A percentile compares a stretch with the other conserved stretches of the same genome.
Evolutionary conservation across 805 yeast genomes (phyloP).

Genomic region (Zygotorulaspora chibaensis): DNA sequence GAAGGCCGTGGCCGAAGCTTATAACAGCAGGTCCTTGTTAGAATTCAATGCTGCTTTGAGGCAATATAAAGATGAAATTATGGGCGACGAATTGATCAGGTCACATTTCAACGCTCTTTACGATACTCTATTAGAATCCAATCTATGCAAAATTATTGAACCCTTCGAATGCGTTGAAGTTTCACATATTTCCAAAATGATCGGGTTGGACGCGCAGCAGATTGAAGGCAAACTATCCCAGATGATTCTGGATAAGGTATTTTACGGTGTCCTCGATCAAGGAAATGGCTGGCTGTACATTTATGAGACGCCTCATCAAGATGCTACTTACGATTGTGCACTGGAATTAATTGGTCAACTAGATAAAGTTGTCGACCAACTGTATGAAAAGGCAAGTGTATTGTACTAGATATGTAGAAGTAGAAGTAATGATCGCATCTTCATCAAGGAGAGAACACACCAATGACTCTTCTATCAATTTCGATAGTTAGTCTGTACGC

Average conservation of each 20-base stretch:
- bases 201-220: conserved; percentile 81
- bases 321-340: conserved; percentile 83
- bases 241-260: conserved; percentile 94
- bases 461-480: too few species aligned
- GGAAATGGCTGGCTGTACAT: conserved; percentile 96
- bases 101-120: conserved; percentile 89
- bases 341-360: conserved; percentile 82
- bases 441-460: conserved; percentile 8
- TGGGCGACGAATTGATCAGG: conserved; percentile 82
- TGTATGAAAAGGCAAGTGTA: conserved; percentile 89
- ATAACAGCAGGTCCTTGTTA: conserved; percentile 80
- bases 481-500: too few species aligned
- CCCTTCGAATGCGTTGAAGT: conserved; percentile 96
- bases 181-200: conserved; percentile 77
- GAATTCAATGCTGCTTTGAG: conserved; percentile 85
- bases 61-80: conserved; percentile 66
- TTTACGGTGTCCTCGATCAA: conserved; percentile 94
- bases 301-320: conserved; percentile 83
- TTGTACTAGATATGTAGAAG: conserved; percentile 46
- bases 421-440: background rate
- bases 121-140: conserved; percentile 89
- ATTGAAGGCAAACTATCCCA: conserved; percentile 93
- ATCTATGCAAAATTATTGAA: conserved; percentile 88
- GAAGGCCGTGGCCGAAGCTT: conserved; percentile 89
- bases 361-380: conserved; percentile 81